Evolutionary conservation across 139 green algal species (phyloP).

Genomic region (Parachlorella kessleri): DNA sequence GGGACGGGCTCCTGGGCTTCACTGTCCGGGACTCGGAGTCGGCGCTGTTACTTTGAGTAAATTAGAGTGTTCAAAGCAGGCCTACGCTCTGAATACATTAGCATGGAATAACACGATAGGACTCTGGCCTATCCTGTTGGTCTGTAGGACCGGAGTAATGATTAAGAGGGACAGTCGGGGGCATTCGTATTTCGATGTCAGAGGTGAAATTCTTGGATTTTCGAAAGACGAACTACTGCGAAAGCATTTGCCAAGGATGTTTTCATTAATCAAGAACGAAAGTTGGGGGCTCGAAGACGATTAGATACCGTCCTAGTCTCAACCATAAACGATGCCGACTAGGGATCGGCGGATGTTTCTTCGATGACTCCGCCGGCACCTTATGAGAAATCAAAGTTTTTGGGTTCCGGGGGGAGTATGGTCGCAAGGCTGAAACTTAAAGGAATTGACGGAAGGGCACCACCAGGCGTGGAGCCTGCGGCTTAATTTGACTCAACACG

Average conservation of each 20-base stretch:
- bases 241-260: slow-evolving; percentile 99
- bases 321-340: slow-evolving; percentile 99
- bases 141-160: slow-evolving; percentile 98
- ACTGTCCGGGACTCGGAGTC: slow-evolving; percentile 83
- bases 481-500: slow-evolving; percentile 98
- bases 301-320: slow-evolving; percentile 99
- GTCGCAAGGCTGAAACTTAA: slow-evolving; percentile 95
- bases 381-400: slow-evolving; percentile 99
- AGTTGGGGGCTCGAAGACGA: slow-evolving; percentile 99
- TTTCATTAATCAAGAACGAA: slow-evolving; percentile 99
- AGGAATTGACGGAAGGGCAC: slow-evolving; percentile 97
- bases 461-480: slow-evolving; percentile 94
- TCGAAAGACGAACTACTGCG: slow-evolving; percentile 97
- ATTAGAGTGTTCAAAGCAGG: slow-evolving; percentile 99
- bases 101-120: slow-evolving; percentile 99
- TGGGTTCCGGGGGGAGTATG: slow-evolving; percentile 97
- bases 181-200: slow-evolving; percentile 99
- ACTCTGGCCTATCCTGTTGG: slow-evolving; percentile 97
- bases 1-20: slow-evolving; percentile 88
- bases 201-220: slow-evolving; percentile 99
- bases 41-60: slow-evolving; percentile 96
- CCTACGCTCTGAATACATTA: slow-evolving; percentile 97
- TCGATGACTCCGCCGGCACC: slow-evolving; percentile 97
- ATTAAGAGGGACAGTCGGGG: slow-evolving; percentile 99
- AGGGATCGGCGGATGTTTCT: slow-evolving; percentile 95